A percentile compares a stretch with the other conserved stretches of the same genome.
These are phyloP conservation scores for Solanum rostratum DNA, from an alignment of 257 asterid genomes.

Conservation along the genomic window DNA sequence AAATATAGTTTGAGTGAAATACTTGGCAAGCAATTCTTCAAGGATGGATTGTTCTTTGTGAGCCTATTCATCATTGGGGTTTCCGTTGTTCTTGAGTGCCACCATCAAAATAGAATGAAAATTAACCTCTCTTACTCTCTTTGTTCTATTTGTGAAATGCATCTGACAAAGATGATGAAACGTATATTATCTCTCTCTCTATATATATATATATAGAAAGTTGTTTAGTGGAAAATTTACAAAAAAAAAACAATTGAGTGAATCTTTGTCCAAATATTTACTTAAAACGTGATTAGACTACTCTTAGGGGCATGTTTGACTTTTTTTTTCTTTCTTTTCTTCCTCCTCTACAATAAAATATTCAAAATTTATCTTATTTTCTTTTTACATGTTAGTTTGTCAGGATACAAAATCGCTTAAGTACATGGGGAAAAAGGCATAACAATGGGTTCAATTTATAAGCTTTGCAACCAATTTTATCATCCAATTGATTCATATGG, in stretches of 20 bases:
- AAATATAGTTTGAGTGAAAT: slow-evolving; percentile 1
- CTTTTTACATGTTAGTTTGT: no score
- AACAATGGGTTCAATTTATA: no score
- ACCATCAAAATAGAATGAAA: neutral
- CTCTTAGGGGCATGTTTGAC: neutral
- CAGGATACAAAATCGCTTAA: no score
- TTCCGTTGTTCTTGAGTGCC: slow-evolving; percentile 55
- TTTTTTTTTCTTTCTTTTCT: no score
- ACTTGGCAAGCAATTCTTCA: slow-evolving; percentile 64
- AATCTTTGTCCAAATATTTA: neutral
- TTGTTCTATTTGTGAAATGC: neutral
- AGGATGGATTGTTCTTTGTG: slow-evolving; percentile 57
- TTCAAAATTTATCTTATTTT: no score
- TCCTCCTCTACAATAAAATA: neutral
- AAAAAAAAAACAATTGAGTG: neutral
- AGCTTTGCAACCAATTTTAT: no score
- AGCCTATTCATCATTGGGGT: slow-evolving; percentile 55
- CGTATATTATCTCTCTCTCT: neutral
- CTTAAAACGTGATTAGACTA: neutral
- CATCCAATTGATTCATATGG: no score
- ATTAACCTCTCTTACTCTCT: no score
- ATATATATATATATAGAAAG: neutral
- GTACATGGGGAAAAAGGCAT: no score
- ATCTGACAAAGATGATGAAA: neutral
- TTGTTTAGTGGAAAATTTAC: neutral